phyloP scores from a whole-genome alignment of 352 stramenopile species.

The Globisporangium barbulae region DNA sequence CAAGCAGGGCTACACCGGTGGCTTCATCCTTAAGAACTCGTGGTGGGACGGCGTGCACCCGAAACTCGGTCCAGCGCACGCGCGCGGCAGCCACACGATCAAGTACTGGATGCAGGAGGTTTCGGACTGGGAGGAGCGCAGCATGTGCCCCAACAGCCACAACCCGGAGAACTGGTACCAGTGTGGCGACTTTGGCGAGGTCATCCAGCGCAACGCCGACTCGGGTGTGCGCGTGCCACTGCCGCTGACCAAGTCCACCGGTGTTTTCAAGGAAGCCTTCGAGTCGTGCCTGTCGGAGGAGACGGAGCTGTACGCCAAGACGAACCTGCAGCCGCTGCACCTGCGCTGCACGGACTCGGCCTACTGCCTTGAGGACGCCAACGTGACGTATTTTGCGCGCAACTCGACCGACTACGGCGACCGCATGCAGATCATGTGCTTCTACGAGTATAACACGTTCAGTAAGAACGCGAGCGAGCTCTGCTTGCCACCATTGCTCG shows the following conservation, averaged over 20 bases:
- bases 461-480: slow-evolving; percentile 49
- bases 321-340: slow-evolving; percentile 59
- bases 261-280: slow-evolving; percentile 24
- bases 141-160: slow-evolving; percentile 72
- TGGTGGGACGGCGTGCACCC: slow-evolving; percentile 67
- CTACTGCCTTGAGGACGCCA: slow-evolving; percentile 32
- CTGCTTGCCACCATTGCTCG: slow-evolving; percentile 55
- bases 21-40: slow-evolving; percentile 79
- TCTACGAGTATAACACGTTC: slow-evolving; percentile 60
- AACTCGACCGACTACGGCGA: slow-evolving; percentile 60
- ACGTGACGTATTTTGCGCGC: slow-evolving; percentile 58
- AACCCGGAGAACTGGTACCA: slow-evolving; percentile 72
- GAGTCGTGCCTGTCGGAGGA: slow-evolving; percentile 55
- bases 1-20: slow-evolving; percentile 56
- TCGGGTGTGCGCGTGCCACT: slow-evolving; percentile 36
- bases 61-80: slow-evolving; percentile 48
- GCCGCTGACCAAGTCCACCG: slow-evolving; percentile 22
- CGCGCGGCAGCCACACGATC: slow-evolving; percentile 60
- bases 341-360: slow-evolving; percentile 47
- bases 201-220: slow-evolving; percentile 33
- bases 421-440: slow-evolving; percentile 66
- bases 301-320: slow-evolving; percentile 52
- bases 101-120: slow-evolving; percentile 77
- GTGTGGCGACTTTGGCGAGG: slow-evolving; percentile 54
- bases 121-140: slow-evolving; percentile 62